phyloP scores from a whole-genome alignment of 2,329 filamentous ascomycete genomes.

The Alternaria hordeiaustralica region DNA sequence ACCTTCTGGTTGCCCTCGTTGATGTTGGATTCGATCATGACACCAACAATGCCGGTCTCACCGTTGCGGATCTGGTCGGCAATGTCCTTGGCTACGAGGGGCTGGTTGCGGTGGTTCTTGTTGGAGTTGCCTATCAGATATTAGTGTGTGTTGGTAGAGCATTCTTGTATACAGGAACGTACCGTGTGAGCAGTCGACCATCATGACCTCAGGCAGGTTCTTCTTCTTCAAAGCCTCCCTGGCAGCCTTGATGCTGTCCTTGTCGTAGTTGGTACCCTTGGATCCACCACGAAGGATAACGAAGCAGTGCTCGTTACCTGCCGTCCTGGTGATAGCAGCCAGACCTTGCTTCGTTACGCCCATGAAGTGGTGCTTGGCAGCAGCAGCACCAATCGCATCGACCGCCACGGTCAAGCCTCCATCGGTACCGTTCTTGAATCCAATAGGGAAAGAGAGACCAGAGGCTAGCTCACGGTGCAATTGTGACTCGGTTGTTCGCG shows the following conservation, averaged over 20 bases:
- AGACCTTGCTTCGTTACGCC: constrained; percentile 97
- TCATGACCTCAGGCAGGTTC: constrained; percentile 85
- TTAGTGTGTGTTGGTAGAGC: neutral
- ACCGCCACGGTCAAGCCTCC: constrained; percentile 90
- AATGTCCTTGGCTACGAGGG: constrained; percentile 83
- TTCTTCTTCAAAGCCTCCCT: constrained; percentile 82
- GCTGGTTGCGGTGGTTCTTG: constrained; percentile 98
- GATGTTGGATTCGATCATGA: constrained; percentile 99
- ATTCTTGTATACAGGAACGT: constrained; percentile 35
- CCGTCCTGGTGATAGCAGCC: constrained; percentile 91
- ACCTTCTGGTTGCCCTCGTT: constrained; percentile 82
- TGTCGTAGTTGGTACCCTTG: constrained; percentile 92
- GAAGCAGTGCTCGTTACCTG: constrained; percentile 96
- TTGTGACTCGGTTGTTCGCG: constrained; percentile 94
- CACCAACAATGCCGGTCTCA: constrained; percentile 87
- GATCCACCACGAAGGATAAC: constrained; percentile 92
- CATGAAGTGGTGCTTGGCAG: constrained; percentile 94
- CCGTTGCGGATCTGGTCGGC: constrained; percentile 86
- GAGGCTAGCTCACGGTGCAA: constrained; percentile 95
- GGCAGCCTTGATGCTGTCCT: constrained; percentile 77
- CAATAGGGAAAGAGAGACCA: constrained; percentile 94
- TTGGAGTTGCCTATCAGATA: constrained; percentile 80
- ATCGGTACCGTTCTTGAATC: constrained; percentile 99
- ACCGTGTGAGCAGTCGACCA: constrained; percentile 99
- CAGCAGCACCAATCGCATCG: constrained; percentile 85